These are phyloP conservation scores for Trichophyton rubrum DNA, from an alignment of 2,329 filamentous ascomycete species.

Conservation along the genomic window DNA sequence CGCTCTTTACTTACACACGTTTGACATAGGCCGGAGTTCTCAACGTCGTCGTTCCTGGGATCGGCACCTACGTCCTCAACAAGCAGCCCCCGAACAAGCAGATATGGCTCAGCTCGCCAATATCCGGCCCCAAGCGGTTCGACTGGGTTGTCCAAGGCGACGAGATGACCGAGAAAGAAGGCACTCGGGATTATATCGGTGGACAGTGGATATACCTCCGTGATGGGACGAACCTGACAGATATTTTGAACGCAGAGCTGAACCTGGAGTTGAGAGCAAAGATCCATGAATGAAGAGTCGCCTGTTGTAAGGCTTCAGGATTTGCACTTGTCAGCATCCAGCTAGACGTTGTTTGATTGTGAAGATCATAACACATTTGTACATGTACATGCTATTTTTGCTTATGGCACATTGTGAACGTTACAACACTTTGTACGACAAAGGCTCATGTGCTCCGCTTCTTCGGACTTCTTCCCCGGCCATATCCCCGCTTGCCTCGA, in stretches of 20 bases:
- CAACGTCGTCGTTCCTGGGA: slow-evolving; percentile 54
- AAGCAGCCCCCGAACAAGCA: slow-evolving; percentile 97
- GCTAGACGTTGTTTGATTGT: background rate
- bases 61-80: slow-evolving; percentile 87
- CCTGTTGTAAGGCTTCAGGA: background rate
- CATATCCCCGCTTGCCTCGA: no score
- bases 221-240: slow-evolving; percentile 63
- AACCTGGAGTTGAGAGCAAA: slow-evolving; percentile 47
- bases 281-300: slow-evolving; percentile 19
- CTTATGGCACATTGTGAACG: slow-evolving; percentile 9
- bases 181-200: slow-evolving; percentile 37
- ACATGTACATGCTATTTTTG: background rate
- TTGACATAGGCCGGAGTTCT: slow-evolving; percentile 64
- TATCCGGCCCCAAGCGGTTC: slow-evolving; percentile 84
- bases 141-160: slow-evolving; percentile 70
- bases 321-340: background rate
- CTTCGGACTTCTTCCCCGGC: background rate
- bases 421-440: background rate
- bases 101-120: slow-evolving; percentile 89
- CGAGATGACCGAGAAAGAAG: slow-evolving; percentile 66
- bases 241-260: slow-evolving; percentile 64
- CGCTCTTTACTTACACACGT: background rate
- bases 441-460: background rate
- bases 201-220: slow-evolving; percentile 82
- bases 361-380: background rate